phyloP scores from a whole-genome alignment of 768 basidiomycete genomes.

The Suillus paluster region DNA sequence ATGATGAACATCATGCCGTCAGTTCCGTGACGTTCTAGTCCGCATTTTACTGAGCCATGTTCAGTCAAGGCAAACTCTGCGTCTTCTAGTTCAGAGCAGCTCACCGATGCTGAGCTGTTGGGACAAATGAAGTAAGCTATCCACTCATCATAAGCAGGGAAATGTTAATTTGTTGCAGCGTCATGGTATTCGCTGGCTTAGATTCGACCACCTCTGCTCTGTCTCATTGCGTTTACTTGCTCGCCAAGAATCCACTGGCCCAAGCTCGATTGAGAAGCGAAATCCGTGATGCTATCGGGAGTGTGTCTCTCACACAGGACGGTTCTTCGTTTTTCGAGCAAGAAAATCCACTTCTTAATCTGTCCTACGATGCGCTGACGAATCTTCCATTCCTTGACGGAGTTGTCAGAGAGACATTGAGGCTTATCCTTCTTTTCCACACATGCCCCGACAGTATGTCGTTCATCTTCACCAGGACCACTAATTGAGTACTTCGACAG shows the following conservation, averaged over 20 bases:
- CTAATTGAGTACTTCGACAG: too few species aligned
- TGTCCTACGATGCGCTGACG: too few species aligned
- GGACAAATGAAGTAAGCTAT: conserved; percentile 30
- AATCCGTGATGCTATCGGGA: too few species aligned
- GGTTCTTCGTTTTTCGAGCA: too few species aligned
- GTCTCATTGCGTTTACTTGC: conserved; percentile 11
- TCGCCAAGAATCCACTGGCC: conserved; percentile 16
- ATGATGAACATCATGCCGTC: conserved; percentile 35
- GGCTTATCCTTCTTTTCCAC: too few species aligned
- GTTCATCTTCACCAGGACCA: too few species aligned
- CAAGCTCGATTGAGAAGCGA: conserved; percentile 1
- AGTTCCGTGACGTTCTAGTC: conserved; percentile 1
- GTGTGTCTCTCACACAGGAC: too few species aligned
- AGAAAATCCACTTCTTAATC: too few species aligned
- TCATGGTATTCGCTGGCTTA: conserved; percentile 23
- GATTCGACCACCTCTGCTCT: conserved; percentile 21
- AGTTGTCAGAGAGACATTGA: too few species aligned
- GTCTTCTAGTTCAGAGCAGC: not conserved
- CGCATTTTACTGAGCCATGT: not conserved
- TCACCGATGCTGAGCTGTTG: not conserved
- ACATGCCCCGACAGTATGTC: too few species aligned
- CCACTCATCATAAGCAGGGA: not conserved
- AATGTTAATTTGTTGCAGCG: conserved; percentile 10
- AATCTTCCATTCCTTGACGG: too few species aligned
- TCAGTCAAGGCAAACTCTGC: conserved; percentile 28